Evolutionary conservation across 257 asterid species (phyloP), one percentile per base, ranked within the genome.

Genomic region (Orobanche coerulescens): DNA sequence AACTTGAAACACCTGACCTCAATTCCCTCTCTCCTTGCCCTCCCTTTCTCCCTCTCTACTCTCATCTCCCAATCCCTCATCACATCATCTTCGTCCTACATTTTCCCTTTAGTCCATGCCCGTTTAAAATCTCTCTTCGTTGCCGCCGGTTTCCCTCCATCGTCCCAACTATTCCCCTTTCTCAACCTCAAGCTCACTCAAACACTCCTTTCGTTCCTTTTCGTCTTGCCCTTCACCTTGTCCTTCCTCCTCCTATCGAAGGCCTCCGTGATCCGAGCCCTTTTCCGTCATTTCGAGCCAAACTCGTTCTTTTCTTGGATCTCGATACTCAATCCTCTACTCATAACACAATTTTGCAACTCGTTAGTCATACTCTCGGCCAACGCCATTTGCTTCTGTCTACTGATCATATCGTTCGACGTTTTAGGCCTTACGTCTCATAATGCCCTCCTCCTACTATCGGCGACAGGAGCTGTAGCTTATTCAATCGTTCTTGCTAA

Each of bases 401-500:
- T 87, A 30, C 61, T 90, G 7, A 23, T 79, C 59, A 18, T 75
- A 0, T 18, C 19, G 5, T 23, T 63, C 9, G 82, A 76, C 12
- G 50, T 43, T 11, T 23, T 74, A 8, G 77, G 78, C 53, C 73
- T 90, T 33, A 68, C 73, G 11, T 73, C 76, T 11, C 83, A 77
- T 1, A 14, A 67, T 13, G 26, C 37, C 30, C 47, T 67, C 7
- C 76, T 83, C 1, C 46, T 88, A 8, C 49, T 83, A 4, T 83
- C 96, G 0, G 83, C 87, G 12, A 59, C 65, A 2, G 85, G 82
- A 12, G 82, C 83, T 1, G 73, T 87, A 13, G 3, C 73, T 19
- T 90, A 76, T 77, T 90, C 94, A 33, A 71, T 85, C 20, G 47
- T 80, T 51, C 83, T 87, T 19, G 91, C 96, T n/a, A 83, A 85